Evolutionary conservation across 306 rosid genomes (phyloP).

Genomic region (Carpinus fangiana): DNA sequence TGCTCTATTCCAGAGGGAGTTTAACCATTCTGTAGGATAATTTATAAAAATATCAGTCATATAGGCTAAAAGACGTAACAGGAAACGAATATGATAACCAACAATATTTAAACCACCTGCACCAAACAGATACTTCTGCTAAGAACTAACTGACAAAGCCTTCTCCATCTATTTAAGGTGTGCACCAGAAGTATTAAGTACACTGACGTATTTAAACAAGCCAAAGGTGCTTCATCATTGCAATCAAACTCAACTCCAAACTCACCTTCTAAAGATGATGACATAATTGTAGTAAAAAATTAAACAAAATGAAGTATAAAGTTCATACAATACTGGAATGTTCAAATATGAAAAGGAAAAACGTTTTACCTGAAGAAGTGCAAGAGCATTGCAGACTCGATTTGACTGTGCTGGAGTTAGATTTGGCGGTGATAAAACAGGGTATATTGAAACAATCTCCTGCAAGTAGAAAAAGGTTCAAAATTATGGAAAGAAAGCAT

Average conservation of each 20-base stretch:
- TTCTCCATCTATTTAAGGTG: background rate
- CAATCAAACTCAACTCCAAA: background rate
- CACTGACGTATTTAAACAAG: background rate
- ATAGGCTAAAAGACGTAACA: background rate
- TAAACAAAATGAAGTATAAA: background rate
- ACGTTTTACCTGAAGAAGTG: constrained; percentile 77
- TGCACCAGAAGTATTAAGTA: background rate
- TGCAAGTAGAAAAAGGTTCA: constrained; percentile 29
- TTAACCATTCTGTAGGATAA: background rate
- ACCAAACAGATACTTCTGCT: background rate
- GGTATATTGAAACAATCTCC: constrained; percentile 84
- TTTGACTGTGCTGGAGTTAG: constrained; percentile 73
- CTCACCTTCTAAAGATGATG: background rate
- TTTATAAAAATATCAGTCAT: background rate
- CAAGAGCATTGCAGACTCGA: constrained; percentile 89
- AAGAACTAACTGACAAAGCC: background rate
- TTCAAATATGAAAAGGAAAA: background rate
- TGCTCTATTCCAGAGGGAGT: background rate
- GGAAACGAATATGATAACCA: background rate
- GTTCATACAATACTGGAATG: background rate
- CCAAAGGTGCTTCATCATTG: background rate
- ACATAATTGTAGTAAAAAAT: background rate
- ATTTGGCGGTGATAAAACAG: constrained; percentile 68
- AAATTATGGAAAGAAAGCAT: background rate
- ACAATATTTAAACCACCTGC: background rate